Evolutionary conservation across 805 yeast species (phyloP), one percentile per base, ranked within the genome.

Genomic region (Peterozyma xylosa): DNA sequence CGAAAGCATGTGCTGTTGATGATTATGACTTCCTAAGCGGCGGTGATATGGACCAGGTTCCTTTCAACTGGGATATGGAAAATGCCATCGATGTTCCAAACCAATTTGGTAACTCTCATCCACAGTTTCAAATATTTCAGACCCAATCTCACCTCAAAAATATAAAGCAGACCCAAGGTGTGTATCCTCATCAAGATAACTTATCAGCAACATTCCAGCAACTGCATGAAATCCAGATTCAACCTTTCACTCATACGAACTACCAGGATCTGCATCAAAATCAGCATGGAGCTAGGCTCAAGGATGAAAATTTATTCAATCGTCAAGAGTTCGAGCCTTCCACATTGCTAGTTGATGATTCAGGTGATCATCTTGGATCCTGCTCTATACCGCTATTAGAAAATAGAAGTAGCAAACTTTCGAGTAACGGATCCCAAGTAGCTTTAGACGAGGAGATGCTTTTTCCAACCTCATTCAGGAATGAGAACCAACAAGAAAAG

Each of bases 61-160:
- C 47, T 5, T 45, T 45, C 33, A 41, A 45, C 21, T 45, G 47
- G 47, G 43, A 45, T 16, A 36, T 44, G 14, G 16, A 17, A 15
- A 33, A 32, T 11, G 14, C 40, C 10, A 21, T 44, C 9, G 46
- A 44, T 9, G 33, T 39, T 14, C 46, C 39, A 35, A 30, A 11
- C n/a, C 32, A 21, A 7, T 21, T 21, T 7, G 27, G 27, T 7
- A 21, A 7, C 27, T 21, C 27, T 4, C 27, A 21, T 7, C 27
- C 4, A 7, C 27, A 21, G 27, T 21, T 21, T 7, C 27, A 21
- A 7, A 21, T 21, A 21, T 21, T 21, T 21, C 27, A 21, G 27
- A 21, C 27, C 7, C 27, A 21, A 21, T 5, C 27, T 33, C 33
- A n/a, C 10, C 16, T 33, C 37, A 17, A 29, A 11, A n/a, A 27